phyloP scores from a whole-genome alignment of 306 rosid genomes.

The Cajanus cajan region DNA sequence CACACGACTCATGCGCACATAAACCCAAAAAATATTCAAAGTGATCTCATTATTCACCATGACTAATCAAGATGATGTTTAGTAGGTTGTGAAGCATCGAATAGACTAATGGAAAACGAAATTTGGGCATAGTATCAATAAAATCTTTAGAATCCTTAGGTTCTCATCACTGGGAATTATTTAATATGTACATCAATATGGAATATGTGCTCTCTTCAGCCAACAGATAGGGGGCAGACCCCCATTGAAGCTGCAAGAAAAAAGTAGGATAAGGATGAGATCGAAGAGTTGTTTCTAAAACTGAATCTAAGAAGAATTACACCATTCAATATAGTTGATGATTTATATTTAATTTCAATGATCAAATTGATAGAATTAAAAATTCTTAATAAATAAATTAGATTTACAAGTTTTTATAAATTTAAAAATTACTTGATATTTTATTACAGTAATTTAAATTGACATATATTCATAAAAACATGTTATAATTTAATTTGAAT shows the following conservation, averaged over 20 bases:
- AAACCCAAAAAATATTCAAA: constrained; percentile 36
- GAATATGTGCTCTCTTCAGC: constrained; percentile 24
- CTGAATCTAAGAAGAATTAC: too few relatives aligned
- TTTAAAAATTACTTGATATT: too few relatives aligned
- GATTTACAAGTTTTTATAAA: too few relatives aligned
- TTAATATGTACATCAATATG: constrained; percentile 38
- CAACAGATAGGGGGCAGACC: constrained; percentile 36
- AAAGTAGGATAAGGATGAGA: constrained; percentile 34
- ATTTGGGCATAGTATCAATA: constrained; percentile 28
- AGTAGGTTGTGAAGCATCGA: constrained; percentile 35
- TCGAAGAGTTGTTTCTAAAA: too few relatives aligned
- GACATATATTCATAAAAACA: too few relatives aligned
- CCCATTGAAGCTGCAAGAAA: constrained; percentile 28
- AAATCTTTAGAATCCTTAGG: constrained; percentile 15
- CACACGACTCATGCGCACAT: constrained; percentile 35
- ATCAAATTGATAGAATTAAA: too few relatives aligned
- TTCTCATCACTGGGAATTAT: constrained; percentile 19
- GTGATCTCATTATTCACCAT: constrained; percentile 35
- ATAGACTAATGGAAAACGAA: constrained; percentile 39
- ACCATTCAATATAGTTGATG: too few relatives aligned
- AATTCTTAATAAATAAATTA: too few relatives aligned
- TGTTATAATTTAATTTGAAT: too few relatives aligned
- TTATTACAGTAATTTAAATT: too few relatives aligned
- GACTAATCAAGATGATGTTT: constrained; percentile 35
- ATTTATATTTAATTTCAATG: too few relatives aligned